Evolutionary conservation across 202 grass and related monocot species (phyloP), one percentile per base, ranked within the genome.

Genomic region (Panicum virgatum): DNA sequence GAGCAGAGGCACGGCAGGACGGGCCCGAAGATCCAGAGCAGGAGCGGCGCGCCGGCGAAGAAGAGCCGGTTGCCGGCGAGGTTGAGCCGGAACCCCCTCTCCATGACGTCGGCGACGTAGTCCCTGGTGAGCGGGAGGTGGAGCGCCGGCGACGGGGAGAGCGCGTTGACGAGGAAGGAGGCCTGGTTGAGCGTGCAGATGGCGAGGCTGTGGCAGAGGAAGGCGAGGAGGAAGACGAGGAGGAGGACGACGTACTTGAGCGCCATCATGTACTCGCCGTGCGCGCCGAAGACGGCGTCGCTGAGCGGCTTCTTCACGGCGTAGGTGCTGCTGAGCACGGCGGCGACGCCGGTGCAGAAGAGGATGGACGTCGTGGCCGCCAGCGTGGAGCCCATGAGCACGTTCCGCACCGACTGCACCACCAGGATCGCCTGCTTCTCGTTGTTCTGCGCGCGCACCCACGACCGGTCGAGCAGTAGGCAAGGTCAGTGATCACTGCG

Each of bases 261-360:
- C 45, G 90, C 86, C 71, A 83, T 71, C 85, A 88, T 80, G 68
- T 79, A 37, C 87, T 92, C 93, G 48, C 93, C 90, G 47, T 88
- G 93, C 5, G 90, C 93, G 42, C 90, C 93, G 62, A 91, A 92
- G 25, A 88, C 85, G 14, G 85, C 22, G 25, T 92, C 88, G 66
- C 89, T 90, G 2, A 92, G 83, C 19, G 93, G 90, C 76, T 89
- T 87, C 85, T 96, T 92, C 14, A 92, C 78, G 62, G 76, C 79
- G 90, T 92, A 96, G 1, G 93, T 90, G 90, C 93, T 96, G 88
- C 93, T 96, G 2, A 96, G 79, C 79, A 96, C 78, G 20, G 93
- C 93, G 0, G 93, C 93, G 7, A 96, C 75, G 57, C 93, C 93
- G 0, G 93, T 87, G 85, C 87, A 90, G 70, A 96, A 84, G 82